A percentile compares a stretch with the other conserved stretches of the same genome.
Evolutionary conservation across 2,329 filamentous ascomycete species (phyloP).

Genomic region (Thelonectria discophora): DNA sequence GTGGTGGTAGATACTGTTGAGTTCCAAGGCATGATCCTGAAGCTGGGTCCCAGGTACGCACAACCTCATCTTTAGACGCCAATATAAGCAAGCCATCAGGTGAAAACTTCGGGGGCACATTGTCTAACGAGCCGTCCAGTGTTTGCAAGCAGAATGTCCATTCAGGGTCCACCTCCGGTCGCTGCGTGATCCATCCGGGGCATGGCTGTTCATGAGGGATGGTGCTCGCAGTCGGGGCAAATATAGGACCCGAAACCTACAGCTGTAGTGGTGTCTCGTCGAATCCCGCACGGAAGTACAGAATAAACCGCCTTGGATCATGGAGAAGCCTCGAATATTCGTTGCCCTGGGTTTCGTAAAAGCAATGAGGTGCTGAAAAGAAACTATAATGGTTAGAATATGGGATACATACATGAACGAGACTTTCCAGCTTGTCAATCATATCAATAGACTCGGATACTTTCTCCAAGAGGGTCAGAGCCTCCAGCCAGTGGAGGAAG

Average conservation of each 20-base stretch:
- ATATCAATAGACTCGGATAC: slow-evolving; percentile 5
- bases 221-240: slow-evolving; percentile 28
- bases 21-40: neutral
- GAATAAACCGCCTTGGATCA: slow-evolving; percentile 30
- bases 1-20: neutral
- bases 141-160: slow-evolving; percentile 10
- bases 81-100: neutral
- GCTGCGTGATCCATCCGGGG: neutral
- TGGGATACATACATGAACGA: slow-evolving; percentile 13
- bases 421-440: slow-evolving; percentile 19
- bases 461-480: slow-evolving; percentile 20
- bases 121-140: slow-evolving; percentile 22
- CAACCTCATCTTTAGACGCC: neutral
- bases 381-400: no score
- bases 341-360: neutral
- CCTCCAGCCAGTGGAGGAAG: slow-evolving; percentile 36
- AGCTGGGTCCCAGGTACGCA: slow-evolving; percentile 8
- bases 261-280: slow-evolving; percentile 38
- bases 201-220: neutral
- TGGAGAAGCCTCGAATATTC: slow-evolving; percentile 22
- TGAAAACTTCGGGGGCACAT: slow-evolving; percentile 17
- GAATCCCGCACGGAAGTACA: slow-evolving; percentile 18
- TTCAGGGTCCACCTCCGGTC: neutral
- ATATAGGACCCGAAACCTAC: slow-evolving; percentile 39
- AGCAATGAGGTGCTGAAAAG: no score